phyloP scores from a whole-genome alignment of 129 eudicot species.

The Rutidosis leptorrhynchoides region DNA sequence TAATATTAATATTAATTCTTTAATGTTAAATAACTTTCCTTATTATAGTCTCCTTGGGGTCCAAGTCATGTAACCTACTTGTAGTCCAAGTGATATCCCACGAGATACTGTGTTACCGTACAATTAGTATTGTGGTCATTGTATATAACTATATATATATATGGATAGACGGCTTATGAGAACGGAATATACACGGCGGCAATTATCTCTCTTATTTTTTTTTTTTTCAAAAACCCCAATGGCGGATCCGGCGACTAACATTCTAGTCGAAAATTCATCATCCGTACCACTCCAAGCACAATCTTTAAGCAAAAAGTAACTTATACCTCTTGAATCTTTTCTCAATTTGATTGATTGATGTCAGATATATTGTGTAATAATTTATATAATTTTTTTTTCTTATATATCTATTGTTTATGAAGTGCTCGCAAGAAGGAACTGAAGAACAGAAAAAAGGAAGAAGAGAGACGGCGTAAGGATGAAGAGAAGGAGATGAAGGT shows the following conservation, averaged over 20 bases:
- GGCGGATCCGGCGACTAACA: slow-evolving; percentile 17
- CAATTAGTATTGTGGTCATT: no score
- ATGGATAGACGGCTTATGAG: no score
- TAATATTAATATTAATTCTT: no score
- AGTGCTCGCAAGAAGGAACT: slow-evolving; percentile 50
- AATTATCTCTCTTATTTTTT: no score
- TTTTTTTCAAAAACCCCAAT: no score
- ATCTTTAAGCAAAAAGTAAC: slow-evolving; percentile 34
- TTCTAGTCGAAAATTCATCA: neutral
- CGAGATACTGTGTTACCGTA: no score
- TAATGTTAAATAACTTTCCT: no score
- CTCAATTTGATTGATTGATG: neutral
- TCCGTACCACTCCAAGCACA: slow-evolving; percentile 2
- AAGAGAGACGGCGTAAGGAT: slow-evolving; percentile 46
- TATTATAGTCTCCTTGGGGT: no score
- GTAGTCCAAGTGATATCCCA: no score
- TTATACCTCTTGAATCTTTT: neutral
- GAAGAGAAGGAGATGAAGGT: slow-evolving; percentile 54
- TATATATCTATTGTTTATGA: neutral
- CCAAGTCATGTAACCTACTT: no score
- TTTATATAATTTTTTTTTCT: neutral
- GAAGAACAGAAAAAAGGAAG: slow-evolving; percentile 49
- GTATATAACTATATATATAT: no score
- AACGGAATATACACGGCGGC: no score
- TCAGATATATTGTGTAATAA: neutral